These are phyloP conservation scores for Eimeria praecox DNA, from an alignment of 169 alveolate species.

Conservation along the genomic window DNA sequence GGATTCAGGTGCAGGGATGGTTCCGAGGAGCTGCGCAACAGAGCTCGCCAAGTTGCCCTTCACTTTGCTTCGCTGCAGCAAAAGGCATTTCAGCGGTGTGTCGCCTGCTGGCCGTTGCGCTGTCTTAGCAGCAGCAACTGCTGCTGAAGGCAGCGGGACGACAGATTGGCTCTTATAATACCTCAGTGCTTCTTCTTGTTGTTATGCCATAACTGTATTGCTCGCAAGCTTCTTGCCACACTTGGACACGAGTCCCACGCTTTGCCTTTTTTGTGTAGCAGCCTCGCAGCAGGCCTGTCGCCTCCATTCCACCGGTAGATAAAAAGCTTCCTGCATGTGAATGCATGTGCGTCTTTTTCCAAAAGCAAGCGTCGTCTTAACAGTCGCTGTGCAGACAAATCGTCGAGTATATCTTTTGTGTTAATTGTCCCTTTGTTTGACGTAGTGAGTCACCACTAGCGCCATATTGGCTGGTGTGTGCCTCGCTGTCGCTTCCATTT, in stretches of 20 bases:
- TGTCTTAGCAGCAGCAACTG: not conserved
- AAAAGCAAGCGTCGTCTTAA: not conserved
- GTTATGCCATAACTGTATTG: not conserved
- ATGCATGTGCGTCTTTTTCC: not conserved
- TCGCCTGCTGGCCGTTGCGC: not conserved
- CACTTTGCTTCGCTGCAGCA: slow-evolving; percentile 51
- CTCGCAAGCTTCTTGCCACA: not conserved
- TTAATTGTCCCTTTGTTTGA: not conserved
- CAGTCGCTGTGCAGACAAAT: not conserved
- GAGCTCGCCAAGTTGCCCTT: slow-evolving; percentile 65
- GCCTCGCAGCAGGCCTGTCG: not conserved
- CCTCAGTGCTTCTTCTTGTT: not conserved
- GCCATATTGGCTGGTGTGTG: not conserved
- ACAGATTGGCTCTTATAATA: not conserved
- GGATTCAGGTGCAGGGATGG: not conserved
- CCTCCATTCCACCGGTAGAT: not conserved
- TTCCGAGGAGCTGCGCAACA: slow-evolving; percentile 38
- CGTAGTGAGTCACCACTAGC: not conserved
- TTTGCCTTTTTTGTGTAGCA: not conserved
- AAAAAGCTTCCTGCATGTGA: not conserved
- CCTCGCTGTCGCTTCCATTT: not conserved
- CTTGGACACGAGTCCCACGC: not conserved
- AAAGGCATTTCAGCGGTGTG: slow-evolving; percentile 65
- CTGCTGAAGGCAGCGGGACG: not conserved
- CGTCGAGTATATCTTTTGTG: not conserved